A percentile compares a stretch with the other conserved stretches of the same genome.
These are phyloP conservation scores for Backusella sp. DNA, from an alignment of 192 early-diverging fungal genomes.

Conservation along the genomic window DNA sequence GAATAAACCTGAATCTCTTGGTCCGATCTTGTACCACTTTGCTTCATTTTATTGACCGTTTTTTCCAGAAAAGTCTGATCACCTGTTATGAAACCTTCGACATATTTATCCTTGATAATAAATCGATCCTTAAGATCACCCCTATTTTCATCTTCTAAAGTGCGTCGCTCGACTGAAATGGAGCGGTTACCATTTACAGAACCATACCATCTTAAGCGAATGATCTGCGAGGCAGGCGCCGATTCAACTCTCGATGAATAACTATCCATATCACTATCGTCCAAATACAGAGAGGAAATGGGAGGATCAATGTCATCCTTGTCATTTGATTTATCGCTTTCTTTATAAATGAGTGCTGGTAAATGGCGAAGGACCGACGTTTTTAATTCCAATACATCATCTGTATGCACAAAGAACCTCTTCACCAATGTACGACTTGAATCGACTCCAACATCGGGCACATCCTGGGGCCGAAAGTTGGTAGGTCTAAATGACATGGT, in stretches of 20 bases:
- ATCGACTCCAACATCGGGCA: background rate
- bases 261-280: slow-evolving; percentile 84
- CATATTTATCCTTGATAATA: slow-evolving; percentile 88
- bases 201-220: slow-evolving; percentile 95
- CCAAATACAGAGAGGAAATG: slow-evolving; percentile 90
- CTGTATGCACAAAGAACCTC: slow-evolving; percentile 90
- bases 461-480: background rate
- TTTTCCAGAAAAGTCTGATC: slow-evolving; percentile 65
- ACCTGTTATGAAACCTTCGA: slow-evolving; percentile 82
- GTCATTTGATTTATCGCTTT: slow-evolving; percentile 39
- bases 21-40: slow-evolving; percentile 66
- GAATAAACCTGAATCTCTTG: slow-evolving; percentile 73
- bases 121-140: slow-evolving; percentile 91
- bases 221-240: slow-evolving; percentile 81
- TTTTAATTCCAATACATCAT: slow-evolving; percentile 93
- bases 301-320: slow-evolving; percentile 70
- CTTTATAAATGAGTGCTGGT: slow-evolving; percentile 87
- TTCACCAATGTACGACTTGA: slow-evolving; percentile 8
- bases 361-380: slow-evolving; percentile 84
- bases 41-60: slow-evolving; percentile 72
- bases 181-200: slow-evolving; percentile 14
- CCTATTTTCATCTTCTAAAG: slow-evolving; percentile 77
- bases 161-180: slow-evolving; percentile 56
- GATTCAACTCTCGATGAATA: slow-evolving; percentile 86
- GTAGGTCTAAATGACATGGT: slow-evolving; percentile 22